Evolutionary conservation across 139 green algal genomes (phyloP), one percentile per base, ranked within the genome.

Genomic region (Closterium sp.): DNA sequence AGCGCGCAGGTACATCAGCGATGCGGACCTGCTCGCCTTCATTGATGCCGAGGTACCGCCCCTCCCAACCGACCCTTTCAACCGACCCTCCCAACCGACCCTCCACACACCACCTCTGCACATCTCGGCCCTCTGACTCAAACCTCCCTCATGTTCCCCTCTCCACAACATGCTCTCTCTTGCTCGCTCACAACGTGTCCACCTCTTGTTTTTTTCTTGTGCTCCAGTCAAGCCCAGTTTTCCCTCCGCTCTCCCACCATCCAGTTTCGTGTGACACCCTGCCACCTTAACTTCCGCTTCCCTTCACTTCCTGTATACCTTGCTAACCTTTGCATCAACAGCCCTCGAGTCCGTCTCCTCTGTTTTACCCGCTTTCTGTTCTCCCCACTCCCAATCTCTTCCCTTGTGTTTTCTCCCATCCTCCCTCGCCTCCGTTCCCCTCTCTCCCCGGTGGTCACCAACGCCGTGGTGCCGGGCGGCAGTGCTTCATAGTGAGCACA

Each of bases 401-500:
- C 27, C 27, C 79, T 86, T 28, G 79, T 17, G 79, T n/a, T n/a
- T 17, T 7, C 38, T 50, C 19, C 62, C 62, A 79, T 79, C 11
- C 62, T 13, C 17, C 5, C 27, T 24, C 62, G 17, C 11, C 62
- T 79, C 17, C 17, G 17, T 13, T 79, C 62, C 62, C 27, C 19
- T 24, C 62, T 27, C 11, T 13, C 62, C 62, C 27, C 19, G 27
- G 86, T n/a, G n/a, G n/a, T n/a, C 38, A 50, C 38, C 38, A 50
- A 50, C 38, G 38, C 38, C 13, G 5, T 50, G 38, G 38, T n/a
- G n/a, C n/a, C 38, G 11, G 24, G 88, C 89, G 19, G 73, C 88
- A 95, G 96, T 99, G 98, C 97, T 99, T 97, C 95, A 97, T 97
- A 92, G 99, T 97, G 97, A 97, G 95, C 91, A 99, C 98, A 2